Base-by-base conservation (phyloP, 225 moss, liverwort and hornwort genomes). In the Marchantia polymorpha region DNA sequence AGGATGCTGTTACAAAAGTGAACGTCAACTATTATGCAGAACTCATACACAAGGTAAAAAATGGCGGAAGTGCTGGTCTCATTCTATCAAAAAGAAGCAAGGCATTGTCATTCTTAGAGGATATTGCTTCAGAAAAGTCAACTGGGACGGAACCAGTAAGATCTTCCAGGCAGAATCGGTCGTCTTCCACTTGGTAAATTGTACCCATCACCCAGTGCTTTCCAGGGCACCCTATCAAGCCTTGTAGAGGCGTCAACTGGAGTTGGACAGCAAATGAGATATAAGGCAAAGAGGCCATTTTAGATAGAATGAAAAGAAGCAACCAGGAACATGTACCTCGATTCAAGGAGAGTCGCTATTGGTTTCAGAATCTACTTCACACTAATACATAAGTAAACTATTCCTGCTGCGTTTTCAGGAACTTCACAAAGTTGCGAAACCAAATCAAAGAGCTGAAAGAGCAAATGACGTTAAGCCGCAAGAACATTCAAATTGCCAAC, bases 151-250 rank as follows among this genome's bases (percentile, higher is more conserved):
- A 69, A 47, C 93, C 90, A 19, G 94, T 89, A 19, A 92, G 91
- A 87, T 97, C 96, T 83, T 94, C 94, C 30, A 97, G 76, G 81
- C 89, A 88, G 56, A 93, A 93, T 0, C 90, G 87, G 81, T 91
- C 93, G 68, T 94, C 97, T 77, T 97, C 94, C 15, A 90, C 87
- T 83, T 93, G 93, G 66, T 92, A 85, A 74, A 94, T 88, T 52
- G 93, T 91, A 22, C 93, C 97, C 94, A 94, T 97, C 54, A 97
- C 97, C 97, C 97, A 97, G 72, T 82, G 86, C 55, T 83, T 91
- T 25, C 93, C 94, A 52, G 87, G 72, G 61, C 88, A 83, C 66
- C 94, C 94, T 13, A 90, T 84, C n/a, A 94, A 61, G 0, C 91
- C 87, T 79, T 97, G 93, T 81, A 97, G 75, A 46, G 91, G 85